Conservation (phyloP, 768 basidiomycete genomes). For the Leccinum pellstonianum region DNA sequence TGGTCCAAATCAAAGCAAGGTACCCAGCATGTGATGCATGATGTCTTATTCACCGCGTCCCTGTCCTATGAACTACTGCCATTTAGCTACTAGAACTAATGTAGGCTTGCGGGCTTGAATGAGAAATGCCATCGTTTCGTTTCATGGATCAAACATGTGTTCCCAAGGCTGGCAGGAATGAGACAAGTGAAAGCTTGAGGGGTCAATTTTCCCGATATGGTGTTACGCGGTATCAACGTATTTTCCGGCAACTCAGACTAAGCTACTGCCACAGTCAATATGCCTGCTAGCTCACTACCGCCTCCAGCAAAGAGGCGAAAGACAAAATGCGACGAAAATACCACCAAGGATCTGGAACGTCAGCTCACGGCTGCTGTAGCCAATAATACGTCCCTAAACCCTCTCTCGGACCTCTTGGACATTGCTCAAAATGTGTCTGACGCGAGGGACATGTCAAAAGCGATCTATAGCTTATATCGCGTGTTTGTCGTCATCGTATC, state of each 20-base stretch:
- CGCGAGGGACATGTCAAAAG: slow-evolving; percentile 64
- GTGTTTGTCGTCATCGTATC: slow-evolving; percentile 66
- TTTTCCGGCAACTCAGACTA: background rate
- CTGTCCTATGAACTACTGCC: background rate
- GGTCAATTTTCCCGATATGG: slow-evolving; percentile 6
- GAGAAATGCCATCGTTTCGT: background rate
- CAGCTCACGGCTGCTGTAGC: slow-evolving; percentile 53
- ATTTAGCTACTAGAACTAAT: background rate
- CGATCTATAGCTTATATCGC: slow-evolving; percentile 80
- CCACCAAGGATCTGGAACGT: slow-evolving; percentile 51
- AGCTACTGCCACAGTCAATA: slow-evolving; percentile 4
- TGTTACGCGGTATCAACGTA: background rate
- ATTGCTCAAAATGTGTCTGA: slow-evolving; percentile 49
- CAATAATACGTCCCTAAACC: slow-evolving; percentile 66
- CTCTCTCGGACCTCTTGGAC: slow-evolving; percentile 70
- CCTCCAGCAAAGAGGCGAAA: slow-evolving; percentile 53
- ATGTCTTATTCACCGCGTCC: background rate
- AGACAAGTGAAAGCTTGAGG: background rate
- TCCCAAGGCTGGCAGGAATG: too few relatives aligned
- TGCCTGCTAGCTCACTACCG: slow-evolving; percentile 46
- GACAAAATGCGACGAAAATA: slow-evolving; percentile 24
- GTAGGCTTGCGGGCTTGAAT: background rate
- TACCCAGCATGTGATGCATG: background rate
- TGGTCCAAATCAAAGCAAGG: background rate
- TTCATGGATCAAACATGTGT: background rate